A percentile compares a stretch with the other conserved stretches of the same genome.
Conservation (phyloP, 306 rosid species). For the Quercus robur region DNA sequence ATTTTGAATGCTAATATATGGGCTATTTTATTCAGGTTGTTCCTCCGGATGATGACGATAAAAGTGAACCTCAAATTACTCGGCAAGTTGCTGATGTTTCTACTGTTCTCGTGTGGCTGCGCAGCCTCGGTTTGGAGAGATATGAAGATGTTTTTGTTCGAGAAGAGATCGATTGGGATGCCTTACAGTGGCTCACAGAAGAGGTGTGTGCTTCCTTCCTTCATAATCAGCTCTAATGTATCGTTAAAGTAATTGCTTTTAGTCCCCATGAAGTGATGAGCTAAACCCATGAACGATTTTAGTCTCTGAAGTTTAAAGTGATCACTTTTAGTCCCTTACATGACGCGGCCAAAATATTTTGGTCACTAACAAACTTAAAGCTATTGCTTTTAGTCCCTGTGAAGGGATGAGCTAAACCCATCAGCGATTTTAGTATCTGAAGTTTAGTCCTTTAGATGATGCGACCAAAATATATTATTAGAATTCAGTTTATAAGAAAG, state of each 20-base stretch:
- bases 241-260: too few species aligned
- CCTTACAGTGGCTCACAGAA: conserved; percentile 72
- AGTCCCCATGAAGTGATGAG: too few species aligned
- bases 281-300: too few species aligned
- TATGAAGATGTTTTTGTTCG: conserved; percentile 61
- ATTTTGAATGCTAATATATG: background rate
- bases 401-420: too few species aligned
- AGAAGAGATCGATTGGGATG: conserved; percentile 87
- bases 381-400: too few species aligned
- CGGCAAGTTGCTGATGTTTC: conserved; percentile 26
- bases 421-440: too few species aligned
- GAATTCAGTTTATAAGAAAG: background rate
- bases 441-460: too few species aligned
- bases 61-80: conserved; percentile 25
- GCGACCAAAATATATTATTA: too few species aligned
- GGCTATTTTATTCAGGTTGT: conserved; percentile 34
- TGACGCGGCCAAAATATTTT: too few species aligned
- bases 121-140: conserved; percentile 54
- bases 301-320: too few species aligned
- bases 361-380: too few species aligned
- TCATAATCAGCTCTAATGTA: background rate
- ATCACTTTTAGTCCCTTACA: too few species aligned
- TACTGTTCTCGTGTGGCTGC: conserved; percentile 65
- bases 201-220: conserved; percentile 50
- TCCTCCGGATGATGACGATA: conserved; percentile 27